A percentile compares a stretch with the other conserved stretches of the same genome.
phyloP scores from a whole-genome alignment of 1,284 basidiomycete genomes.

The Moesziomyces sp. region DNA sequence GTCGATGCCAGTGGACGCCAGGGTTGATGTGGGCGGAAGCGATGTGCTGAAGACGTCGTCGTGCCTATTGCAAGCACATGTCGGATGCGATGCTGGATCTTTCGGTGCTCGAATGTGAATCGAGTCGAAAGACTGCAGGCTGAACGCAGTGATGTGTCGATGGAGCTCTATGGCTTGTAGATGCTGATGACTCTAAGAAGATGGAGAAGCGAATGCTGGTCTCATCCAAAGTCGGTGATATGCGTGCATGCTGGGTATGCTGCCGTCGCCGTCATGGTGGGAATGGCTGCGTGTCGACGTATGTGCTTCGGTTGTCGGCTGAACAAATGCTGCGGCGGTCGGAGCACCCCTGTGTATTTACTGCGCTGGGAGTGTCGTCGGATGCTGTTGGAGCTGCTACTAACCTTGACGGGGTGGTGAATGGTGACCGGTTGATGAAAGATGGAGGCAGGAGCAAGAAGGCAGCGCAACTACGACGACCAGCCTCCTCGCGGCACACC shows the following conservation, averaged over 20 bases:
- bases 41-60: too few relatives aligned
- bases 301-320: background rate
- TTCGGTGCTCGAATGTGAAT: background rate
- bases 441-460: conserved; percentile 30
- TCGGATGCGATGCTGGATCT: background rate
- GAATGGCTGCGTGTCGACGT: background rate
- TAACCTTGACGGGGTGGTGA: conserved; percentile 50
- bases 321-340: background rate
- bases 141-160: too few relatives aligned
- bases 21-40: too few relatives aligned
- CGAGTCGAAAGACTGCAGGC: too few relatives aligned
- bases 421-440: conserved; percentile 44
- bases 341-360: conserved; percentile 1
- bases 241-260: background rate
- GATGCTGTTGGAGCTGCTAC: conserved; percentile 22
- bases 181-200: too few relatives aligned
- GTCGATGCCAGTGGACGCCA: too few relatives aligned
- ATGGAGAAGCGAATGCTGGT: too few relatives aligned
- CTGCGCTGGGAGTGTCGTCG: conserved; percentile 6
- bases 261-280: background rate
- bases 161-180: too few relatives aligned
- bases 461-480: conserved; percentile 10
- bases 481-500: background rate
- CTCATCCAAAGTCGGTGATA: background rate
- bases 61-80: background rate